Base-by-base conservation (phyloP, 306 rosid species). In the Lathyrus aphaca region DNA sequence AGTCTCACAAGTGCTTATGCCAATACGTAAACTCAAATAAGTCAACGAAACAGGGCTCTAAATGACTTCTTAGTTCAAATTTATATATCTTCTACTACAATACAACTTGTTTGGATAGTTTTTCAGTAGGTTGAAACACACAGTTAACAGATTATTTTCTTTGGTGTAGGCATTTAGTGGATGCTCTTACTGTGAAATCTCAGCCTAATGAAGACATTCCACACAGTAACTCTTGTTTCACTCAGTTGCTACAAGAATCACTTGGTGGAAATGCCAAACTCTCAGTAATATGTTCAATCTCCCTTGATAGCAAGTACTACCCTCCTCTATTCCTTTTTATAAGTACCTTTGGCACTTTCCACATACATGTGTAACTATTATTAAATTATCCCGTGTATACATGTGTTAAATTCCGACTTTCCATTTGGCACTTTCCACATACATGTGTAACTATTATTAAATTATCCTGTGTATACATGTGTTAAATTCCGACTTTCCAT, bases 261-360 rank as follows among this genome's bases (percentile, higher is more conserved):
- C 82, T 95, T 69, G 93, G 90, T 39, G 95, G 95, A 77, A 95
- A 89, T 82, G 81, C 89, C 53, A 91, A 86, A 76, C 82, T 91
- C 69, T 86, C 96, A 56, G 88, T 89, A 25, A 85, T 91, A 45
- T 95, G 96, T 69, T 88, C 88, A 61, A 67, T 91, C 88, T 81
- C 85, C 49, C 81, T 85, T 5, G 86, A 91, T 75, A 82, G 76
- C 81, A 87, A 49, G 99, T 93, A 53, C n/a, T 53, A 12, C 59
- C 15, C 10, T 9, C 0, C 15, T 21, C 35, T 2, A 10, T 53
- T 4, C 15, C 8, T 21, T 53, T 53, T 53, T 21, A 21, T 21
- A 53, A 53, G 15, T 53, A 53, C 15, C 32, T 53, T 53, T 53
- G 59, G n/a, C 59, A 21, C 7, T 53, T 51, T 5, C 25, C 59